Percentiles rank a stretch among this genome's conserved stretches.
Evolutionary conservation across 2,329 filamentous ascomycete genomes (phyloP).

Genomic region (Aureobasidium sp.): DNA sequence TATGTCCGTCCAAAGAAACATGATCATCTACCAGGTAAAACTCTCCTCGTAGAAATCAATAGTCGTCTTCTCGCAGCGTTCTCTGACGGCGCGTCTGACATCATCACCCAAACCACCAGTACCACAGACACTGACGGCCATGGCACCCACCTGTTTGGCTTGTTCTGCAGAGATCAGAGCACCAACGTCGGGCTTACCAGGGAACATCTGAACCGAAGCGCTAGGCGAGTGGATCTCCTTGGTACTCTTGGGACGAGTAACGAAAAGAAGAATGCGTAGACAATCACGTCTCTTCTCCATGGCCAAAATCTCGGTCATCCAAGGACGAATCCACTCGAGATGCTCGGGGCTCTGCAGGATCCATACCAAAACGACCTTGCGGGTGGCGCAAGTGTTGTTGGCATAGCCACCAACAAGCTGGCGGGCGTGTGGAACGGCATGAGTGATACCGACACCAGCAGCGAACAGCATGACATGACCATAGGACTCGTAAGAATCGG

Average conservation of each 20-base stretch:
- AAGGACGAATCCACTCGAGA: conserved; percentile 87
- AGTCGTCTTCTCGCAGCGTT: conserved; percentile 56
- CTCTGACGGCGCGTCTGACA: conserved; percentile 60
- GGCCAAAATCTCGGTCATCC: conserved; percentile 77
- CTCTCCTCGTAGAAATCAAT: conserved; percentile 77
- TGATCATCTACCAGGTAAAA: conserved; percentile 52
- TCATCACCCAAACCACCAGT: conserved; percentile 69
- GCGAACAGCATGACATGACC: conserved; percentile 87
- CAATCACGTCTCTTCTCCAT: conserved; percentile 77
- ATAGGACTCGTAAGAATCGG: conserved; percentile 83
- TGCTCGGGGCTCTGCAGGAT: conserved; percentile 84
- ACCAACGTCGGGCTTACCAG: conserved; percentile 76
- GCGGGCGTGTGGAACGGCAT: conserved; percentile 82
- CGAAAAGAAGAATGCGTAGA: conserved; percentile 79
- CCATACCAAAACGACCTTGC: conserved; percentile 81
- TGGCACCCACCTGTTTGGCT: conserved; percentile 73
- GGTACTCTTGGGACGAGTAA: conserved; percentile 79
- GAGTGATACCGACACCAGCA: conserved; percentile 89
- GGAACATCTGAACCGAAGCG: conserved; percentile 81
- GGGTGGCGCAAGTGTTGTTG: conserved; percentile 70
- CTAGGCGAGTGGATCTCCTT: conserved; percentile 72
- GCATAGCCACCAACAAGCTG: conserved; percentile 52
- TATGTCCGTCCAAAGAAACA: not conserved
- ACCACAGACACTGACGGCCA: conserved; percentile 78
- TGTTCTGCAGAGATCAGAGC: conserved; percentile 77